Evolutionary conservation across 2,329 filamentous ascomycete species (phyloP).

Genomic region (Aspergillus tamarii): DNA sequence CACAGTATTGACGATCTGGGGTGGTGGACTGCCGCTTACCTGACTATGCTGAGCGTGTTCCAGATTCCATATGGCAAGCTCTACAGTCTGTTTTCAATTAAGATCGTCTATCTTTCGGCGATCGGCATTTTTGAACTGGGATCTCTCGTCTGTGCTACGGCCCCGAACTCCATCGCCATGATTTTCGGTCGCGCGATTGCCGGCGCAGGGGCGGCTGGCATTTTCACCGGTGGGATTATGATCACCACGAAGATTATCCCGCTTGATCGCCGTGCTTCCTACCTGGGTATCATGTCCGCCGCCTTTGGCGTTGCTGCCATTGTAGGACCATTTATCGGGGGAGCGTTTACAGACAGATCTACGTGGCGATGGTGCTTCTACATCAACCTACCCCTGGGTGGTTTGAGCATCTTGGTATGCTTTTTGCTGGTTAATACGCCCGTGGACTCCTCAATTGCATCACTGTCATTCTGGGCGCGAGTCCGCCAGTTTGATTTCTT

Average conservation of each 20-base stretch:
- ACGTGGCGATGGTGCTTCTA: too few relatives aligned
- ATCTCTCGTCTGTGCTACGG: background rate
- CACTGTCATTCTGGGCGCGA: background rate
- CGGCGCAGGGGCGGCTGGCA: background rate
- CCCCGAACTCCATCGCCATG: background rate
- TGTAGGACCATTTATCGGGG: too few relatives aligned
- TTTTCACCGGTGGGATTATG: background rate
- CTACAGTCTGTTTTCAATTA: background rate
- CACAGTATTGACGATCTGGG: background rate
- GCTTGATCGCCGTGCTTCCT: too few relatives aligned
- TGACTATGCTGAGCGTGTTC: background rate
- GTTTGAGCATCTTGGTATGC: too few relatives aligned
- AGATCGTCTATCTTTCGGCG: background rate
- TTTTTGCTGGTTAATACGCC: too few relatives aligned
- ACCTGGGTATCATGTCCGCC: too few relatives aligned
- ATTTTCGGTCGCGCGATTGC: background rate
- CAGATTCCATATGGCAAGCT: background rate
- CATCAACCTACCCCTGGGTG: too few relatives aligned
- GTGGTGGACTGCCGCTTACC: background rate
- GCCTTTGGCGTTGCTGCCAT: too few relatives aligned
- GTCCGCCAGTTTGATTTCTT: conserved; percentile 50
- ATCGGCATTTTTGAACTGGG: background rate
- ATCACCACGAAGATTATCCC: too few relatives aligned
- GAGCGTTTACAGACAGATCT: too few relatives aligned
- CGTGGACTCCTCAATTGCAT: too few relatives aligned